Base-by-base conservation (phyloP, 306 rosid genomes). In the Rosa persica region DNA sequence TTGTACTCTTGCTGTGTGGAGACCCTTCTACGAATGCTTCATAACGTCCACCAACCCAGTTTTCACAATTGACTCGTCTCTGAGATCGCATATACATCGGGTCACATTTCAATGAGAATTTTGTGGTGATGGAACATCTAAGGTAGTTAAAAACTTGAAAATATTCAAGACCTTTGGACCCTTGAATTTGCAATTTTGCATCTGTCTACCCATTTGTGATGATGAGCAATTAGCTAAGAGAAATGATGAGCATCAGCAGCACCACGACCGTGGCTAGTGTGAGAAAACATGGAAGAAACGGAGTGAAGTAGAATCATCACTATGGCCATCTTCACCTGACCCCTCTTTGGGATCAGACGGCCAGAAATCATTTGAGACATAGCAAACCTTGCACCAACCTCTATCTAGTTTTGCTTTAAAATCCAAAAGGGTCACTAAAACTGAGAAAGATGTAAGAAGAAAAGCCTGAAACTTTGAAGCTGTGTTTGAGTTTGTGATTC, bases 331-430 rank as follows among this genome's bases (percentile, higher is more conserved):
- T 88, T 93, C 78, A 94, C 97, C 74, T 86, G 93, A 52, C 97
- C 98, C 61, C 97, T 69, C 87, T 79, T 88, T 4, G 98, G 98
- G 78, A 92, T 85, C 48, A 79, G 84, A 77, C 96, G 96, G 36
- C 87, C 83, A 38, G 88, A 71, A 77, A 12, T 5, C 73, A 87
- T 81, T 20, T 76, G 74, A 2, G 70, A 83, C 88, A 76, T 48
- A 13, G 42, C 77, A 67, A 46, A 54, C 30, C 86, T 82, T 67
- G 75, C 69, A 70, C 90, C 30, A 27, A 1, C 84, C 60, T 51
- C 78, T 81, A 81, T 76, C 13, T 39, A 6, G 52, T 25, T 25
- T 16, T 48, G 20, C 30, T 67, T 38, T 0, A 0, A 2, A 3
- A 22, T 25, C 48, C 36, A 44, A 72, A 30, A 9, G 43, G 42